phyloP scores from a whole-genome alignment of 148 eudicot species.

The Fagopyrum esculentum region DNA sequence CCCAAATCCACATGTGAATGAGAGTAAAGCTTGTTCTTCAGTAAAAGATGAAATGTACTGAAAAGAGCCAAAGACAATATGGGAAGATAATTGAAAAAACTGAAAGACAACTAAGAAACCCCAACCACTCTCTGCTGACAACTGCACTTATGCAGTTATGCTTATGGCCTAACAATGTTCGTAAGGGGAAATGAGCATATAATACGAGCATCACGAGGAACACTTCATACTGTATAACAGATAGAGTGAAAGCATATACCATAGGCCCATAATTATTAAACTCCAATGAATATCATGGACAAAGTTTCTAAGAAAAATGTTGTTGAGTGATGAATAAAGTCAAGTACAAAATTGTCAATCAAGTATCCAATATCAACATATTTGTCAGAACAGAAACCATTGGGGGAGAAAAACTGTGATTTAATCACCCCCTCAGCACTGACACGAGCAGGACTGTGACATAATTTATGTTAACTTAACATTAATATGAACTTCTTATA shows the following conservation, averaged over 20 bases:
- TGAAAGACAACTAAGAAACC: background rate
- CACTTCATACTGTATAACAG: background rate
- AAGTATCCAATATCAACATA: background rate
- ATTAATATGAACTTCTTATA: background rate
- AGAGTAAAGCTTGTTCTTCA: background rate
- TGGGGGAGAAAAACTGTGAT: conserved; percentile 2
- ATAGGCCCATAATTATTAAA: background rate
- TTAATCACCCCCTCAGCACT: background rate
- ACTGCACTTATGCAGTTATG: background rate
- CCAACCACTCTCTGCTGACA: background rate
- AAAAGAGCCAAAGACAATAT: background rate
- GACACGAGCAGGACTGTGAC: background rate
- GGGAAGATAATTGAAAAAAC: background rate
- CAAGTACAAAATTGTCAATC: background rate
- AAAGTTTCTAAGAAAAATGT: background rate
- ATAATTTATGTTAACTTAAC: background rate
- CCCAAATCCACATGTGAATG: background rate
- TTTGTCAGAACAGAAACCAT: background rate
- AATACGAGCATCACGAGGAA: background rate
- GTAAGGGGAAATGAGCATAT: background rate
- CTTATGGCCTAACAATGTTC: background rate
- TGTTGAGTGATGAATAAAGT: background rate
- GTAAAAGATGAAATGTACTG: background rate
- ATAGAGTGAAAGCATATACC: background rate
- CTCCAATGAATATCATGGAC: background rate